phyloP scores from a whole-genome alignment of 2,329 filamentous ascomycete genomes.

The Fusarium irregulare region DNA sequence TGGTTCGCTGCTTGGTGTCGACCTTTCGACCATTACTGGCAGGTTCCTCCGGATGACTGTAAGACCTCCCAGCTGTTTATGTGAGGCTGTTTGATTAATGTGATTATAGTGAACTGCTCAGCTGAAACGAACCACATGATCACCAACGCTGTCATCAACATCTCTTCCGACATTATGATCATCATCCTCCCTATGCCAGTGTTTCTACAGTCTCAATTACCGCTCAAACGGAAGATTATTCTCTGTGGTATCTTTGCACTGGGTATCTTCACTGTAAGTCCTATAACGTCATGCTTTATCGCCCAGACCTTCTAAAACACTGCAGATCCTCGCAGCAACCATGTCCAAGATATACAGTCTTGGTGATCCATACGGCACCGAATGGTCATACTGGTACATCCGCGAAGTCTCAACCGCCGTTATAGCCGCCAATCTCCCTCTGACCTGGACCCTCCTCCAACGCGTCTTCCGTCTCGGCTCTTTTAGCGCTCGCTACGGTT shows the following conservation, averaged over 20 bases:
- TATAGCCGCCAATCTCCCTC: constrained; percentile 57
- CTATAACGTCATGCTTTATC: fast-evolving
- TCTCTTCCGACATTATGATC: constrained; percentile 68
- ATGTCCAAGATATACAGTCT: constrained; percentile 58
- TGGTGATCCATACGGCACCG: constrained; percentile 51
- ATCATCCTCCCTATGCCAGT: constrained; percentile 66
- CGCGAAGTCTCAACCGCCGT: constrained; percentile 60
- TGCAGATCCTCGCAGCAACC: constrained; percentile 40
- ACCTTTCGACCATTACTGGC: constrained; percentile 62
- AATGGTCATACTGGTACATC: constrained; percentile 60
- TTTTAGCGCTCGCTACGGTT: constrained; percentile 39
- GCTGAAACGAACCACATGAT: constrained; percentile 67
- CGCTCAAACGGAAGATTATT: constrained; percentile 62
- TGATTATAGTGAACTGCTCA: constrained; percentile 54
- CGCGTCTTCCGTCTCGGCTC: constrained; percentile 50
- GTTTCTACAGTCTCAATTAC: constrained; percentile 61
- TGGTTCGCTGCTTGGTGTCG: constrained; percentile 63
- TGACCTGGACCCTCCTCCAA: constrained; percentile 58
- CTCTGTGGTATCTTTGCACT: constrained; percentile 59
- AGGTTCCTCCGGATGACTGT: constrained; percentile 61
- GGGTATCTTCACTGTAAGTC: constrained; percentile 57
- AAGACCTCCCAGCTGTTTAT: neutral
- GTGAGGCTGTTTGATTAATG: neutral
- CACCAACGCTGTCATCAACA: constrained; percentile 67
- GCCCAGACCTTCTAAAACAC: fast-evolving